Evolutionary conservation across 1,139 yeast genomes (phyloP).

Genomic region (Yamadazyma blattariae): DNA sequence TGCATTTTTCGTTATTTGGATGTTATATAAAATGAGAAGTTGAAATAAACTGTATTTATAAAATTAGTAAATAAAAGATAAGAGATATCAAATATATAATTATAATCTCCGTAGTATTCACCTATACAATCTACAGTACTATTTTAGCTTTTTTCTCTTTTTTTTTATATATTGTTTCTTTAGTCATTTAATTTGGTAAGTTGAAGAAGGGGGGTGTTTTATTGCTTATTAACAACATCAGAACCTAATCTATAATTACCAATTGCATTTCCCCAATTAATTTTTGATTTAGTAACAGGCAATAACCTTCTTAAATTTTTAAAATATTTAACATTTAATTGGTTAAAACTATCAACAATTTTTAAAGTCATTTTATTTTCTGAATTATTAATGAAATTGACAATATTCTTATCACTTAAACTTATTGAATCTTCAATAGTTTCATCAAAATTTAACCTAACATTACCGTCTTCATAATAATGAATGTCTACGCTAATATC

Average conservation of each 20-base stretch:
- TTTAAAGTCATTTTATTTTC: slow-evolving; percentile 63
- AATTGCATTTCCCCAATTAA: slow-evolving; percentile 94
- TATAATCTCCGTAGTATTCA: no score
- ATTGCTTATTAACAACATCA: slow-evolving; percentile 55
- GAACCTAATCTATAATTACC: slow-evolving; percentile 87
- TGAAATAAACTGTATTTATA: no score
- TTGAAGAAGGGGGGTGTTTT: no score
- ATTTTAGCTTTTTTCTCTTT: no score
- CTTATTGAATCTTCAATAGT: slow-evolving; percentile 22
- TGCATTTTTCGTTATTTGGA: slow-evolving; percentile 65
- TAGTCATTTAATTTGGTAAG: no score
- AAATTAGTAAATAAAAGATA: slow-evolving; percentile 1
- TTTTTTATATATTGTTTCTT: slow-evolving; percentile 1
- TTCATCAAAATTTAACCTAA: slow-evolving; percentile 62
- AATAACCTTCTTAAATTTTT: slow-evolving; percentile 84
- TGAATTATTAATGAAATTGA: slow-evolving; percentile 50
- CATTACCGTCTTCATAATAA: slow-evolving; percentile 95
- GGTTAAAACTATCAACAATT: slow-evolving; percentile 62
- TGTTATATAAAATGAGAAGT: slow-evolving; percentile 43
- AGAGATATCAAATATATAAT: not conserved
- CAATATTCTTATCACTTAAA: slow-evolving; percentile 30
- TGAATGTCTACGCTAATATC: slow-evolving; percentile 70
- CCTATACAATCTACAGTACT: no score
- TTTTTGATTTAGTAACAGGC: slow-evolving; percentile 87
- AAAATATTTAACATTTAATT: slow-evolving; percentile 76